Percentiles rank a stretch among this genome's conserved stretches.
Conservation (phyloP, 352 stramenopile genomes). For the Globisporangium middletonii region DNA sequence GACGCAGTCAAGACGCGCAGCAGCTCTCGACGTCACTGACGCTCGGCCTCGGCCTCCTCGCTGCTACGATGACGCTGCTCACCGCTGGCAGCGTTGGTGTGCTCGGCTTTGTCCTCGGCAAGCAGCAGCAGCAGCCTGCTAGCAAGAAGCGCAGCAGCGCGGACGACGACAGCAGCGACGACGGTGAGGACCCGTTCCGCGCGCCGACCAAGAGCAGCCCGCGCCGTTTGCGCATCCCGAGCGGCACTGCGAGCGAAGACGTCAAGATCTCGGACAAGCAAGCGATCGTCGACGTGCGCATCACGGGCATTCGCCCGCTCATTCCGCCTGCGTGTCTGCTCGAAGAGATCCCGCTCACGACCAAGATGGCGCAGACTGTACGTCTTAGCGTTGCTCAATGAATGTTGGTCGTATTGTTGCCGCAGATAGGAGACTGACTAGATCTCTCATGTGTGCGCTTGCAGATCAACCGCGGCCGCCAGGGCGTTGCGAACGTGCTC, state of each 20-base stretch:
- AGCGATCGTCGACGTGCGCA: conserved; percentile 83
- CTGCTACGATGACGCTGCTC: conserved; percentile 66
- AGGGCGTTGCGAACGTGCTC: conserved; percentile 70
- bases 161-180: conserved; percentile 11
- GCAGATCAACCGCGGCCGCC: conserved; percentile 63
- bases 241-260: conserved; percentile 61
- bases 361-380: conserved; percentile 74
- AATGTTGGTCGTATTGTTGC: not conserved
- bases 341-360: conserved; percentile 79
- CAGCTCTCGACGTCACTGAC: conserved; percentile 45
- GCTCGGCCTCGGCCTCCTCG: conserved; percentile 58
- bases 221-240: conserved; percentile 57
- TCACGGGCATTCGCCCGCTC: conserved; percentile 78
- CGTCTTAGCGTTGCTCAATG: not conserved
- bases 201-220: conserved; percentile 11
- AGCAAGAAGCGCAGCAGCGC: conserved; percentile 13
- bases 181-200: conserved; percentile 13
- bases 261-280: conserved; percentile 85
- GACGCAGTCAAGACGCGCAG: conserved; percentile 21
- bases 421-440: no score
- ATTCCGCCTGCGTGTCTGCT: conserved; percentile 80
- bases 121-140: conserved; percentile 19
- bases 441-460: not conserved
- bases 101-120: conserved; percentile 64
- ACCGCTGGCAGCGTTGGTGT: conserved; percentile 65